These are phyloP conservation scores for Pichia nanzhaoensis DNA, from an alignment of 805 yeast species.

Conservation along the genomic window DNA sequence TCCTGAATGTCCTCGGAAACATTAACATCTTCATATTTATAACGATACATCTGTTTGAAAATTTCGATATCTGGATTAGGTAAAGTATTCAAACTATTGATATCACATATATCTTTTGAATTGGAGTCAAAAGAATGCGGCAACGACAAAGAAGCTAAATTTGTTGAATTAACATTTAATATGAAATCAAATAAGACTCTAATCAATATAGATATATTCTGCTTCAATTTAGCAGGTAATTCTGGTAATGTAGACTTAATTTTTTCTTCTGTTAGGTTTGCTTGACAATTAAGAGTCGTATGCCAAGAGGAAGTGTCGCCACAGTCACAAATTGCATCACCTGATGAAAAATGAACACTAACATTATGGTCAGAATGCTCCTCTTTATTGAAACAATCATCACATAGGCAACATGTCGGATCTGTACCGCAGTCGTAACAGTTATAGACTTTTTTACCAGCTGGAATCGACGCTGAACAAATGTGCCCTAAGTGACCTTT, in stretches of 20 bases:
- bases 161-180: conserved; percentile 34
- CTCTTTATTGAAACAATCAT: conserved; percentile 59
- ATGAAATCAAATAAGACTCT: conserved; percentile 34
- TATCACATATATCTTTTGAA: neutral
- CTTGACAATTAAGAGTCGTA: conserved; percentile 41
- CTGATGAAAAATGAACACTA: conserved; percentile 41
- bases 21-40: neutral
- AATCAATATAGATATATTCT: conserved; percentile 25
- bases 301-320: conserved; percentile 67
- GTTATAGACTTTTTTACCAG: conserved; percentile 62
- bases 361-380: conserved; percentile 68
- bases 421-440: conserved; percentile 75
- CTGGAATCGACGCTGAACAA: conserved; percentile 58
- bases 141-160: conserved; percentile 25
- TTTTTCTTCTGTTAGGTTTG: conserved; percentile 14
- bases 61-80: neutral
- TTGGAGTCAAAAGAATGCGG: neutral
- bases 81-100: neutral
- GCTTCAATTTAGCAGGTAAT: conserved; percentile 18
- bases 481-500: conserved; percentile 51
- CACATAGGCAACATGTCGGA: conserved; percentile 72
- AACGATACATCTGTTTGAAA: neutral
- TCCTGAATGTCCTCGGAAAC: neutral
- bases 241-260: conserved; percentile 6
- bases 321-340: conserved; percentile 65